A percentile compares a stretch with the other conserved stretches of the same genome.
Evolutionary conservation across 306 rosid species (phyloP).

Genomic region (Quercus cerris): DNA sequence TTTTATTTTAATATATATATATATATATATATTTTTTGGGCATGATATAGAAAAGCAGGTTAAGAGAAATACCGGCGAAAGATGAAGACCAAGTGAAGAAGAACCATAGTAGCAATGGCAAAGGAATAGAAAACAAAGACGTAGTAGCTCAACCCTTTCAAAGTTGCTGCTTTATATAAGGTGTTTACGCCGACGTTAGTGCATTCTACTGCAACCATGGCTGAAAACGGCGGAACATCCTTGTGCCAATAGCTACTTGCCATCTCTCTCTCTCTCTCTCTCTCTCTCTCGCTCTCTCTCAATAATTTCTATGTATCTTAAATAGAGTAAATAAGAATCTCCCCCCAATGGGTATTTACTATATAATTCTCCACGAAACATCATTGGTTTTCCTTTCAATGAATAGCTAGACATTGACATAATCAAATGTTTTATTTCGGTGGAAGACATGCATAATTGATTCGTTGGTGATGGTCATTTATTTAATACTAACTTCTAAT

Average conservation of each 20-base stretch:
- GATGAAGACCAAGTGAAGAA: slow-evolving; percentile 45
- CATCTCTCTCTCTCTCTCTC: slow-evolving; percentile 24
- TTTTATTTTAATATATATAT: not conserved
- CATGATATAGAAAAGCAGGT: no score
- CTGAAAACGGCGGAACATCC: slow-evolving; percentile 44
- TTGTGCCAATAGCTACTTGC: slow-evolving; percentile 13
- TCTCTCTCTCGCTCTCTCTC: slow-evolving; percentile 2
- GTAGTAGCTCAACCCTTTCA: slow-evolving; percentile 45
- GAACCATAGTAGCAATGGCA: slow-evolving; percentile 36
- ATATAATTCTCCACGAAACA: no score
- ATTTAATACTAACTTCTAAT: no score
- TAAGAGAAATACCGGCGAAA: slow-evolving; percentile 34
- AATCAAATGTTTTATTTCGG: no score
- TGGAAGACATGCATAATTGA: no score
- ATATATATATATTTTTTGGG: not conserved
- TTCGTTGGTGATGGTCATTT: no score
- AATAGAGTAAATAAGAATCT: not conserved
- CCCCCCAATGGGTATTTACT: no score
- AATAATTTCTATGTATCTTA: not conserved
- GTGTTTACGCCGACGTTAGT: slow-evolving; percentile 39
- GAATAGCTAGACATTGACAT: no score
- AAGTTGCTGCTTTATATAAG: slow-evolving; percentile 57
- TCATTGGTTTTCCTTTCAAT: no score
- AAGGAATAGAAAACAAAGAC: slow-evolving; percentile 50
- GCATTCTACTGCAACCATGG: slow-evolving; percentile 48